Evolutionary conservation across 1,284 basidiomycete species (phyloP), one percentile per base, ranked within the genome.

Genomic region (Microbotryum violaceum): DNA sequence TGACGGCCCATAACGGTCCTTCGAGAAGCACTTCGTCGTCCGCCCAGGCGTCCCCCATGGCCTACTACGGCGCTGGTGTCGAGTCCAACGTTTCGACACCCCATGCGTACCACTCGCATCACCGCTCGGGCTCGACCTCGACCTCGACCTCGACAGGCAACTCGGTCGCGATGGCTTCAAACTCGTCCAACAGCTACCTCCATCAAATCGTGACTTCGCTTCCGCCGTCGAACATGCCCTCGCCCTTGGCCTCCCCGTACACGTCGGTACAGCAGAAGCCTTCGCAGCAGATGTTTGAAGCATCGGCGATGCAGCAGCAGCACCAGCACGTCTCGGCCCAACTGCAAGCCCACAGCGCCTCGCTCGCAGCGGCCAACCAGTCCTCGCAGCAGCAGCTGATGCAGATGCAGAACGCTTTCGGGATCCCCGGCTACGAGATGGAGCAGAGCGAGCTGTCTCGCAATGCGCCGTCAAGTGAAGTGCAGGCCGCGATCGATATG

Each of bases 231-330:
- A 21, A 16, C 29, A 53, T 52, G 10, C 45, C 58, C 4, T 60
- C 58, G 14, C 58, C 58, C 7, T 5, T 29, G 37, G 29, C 12
- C 1, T 60, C 58, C 6, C 58, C 58, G 10, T 49, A 49, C 53
- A 50, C 56, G 42, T n/a, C 21, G 57, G 12, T 52, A 27, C 61
- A 60, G 29, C 20, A 53, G 6, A 53, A 58, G 18, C 57, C 63
- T 51, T 54, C 55, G 29, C 57, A 57, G 44, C 37, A 42, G 6
- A 16, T 42, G 37, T 42, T 42, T 42, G 37, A 42, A 1, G 37
- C 37, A 14, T 42, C 16, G 37, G 37, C 37, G 37, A 8, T 55
- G 7, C 55, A 49, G 50, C 61, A 62, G 31, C 53, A 45, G 46
- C 49, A 14, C n/a, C 29, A 52, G n/a, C 49, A 49, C 12, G 44